Evolutionary conservation across 768 basidiomycete species (phyloP), one percentile per base, ranked within the genome.

Genomic region (Lactarius pseudohatsudake): DNA sequence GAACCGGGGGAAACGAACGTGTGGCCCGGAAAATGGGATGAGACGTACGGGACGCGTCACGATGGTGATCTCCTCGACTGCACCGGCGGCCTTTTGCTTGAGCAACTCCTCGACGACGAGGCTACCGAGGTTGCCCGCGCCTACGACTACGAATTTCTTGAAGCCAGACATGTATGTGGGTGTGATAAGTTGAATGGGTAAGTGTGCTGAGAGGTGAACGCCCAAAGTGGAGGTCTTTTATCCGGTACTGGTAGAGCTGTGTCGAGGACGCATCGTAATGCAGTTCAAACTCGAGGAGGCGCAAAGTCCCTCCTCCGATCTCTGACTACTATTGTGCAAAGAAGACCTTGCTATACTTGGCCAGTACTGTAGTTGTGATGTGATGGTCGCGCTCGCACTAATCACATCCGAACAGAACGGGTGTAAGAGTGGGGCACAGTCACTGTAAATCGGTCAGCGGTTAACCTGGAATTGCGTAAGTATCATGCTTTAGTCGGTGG

Each of bases 71-170:
- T 61, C 59, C 20, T 65, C 60, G 32, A 72, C 59, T 11, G 30
- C 13, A 3, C 70, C 71, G 11, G 61, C 34, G 2, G 47, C 61
- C n/a, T 71, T 67, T 57, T 69, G 43, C n/a, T 71, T 69, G 54
- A 72, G 57, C 3, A 72, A 64, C 55, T 68, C 67, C 34, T 72
- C 70, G 30, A 59, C 57, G 40, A 72, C 55, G 57, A 68, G 65
- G 22, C 38, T 30, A 6, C 70, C 71, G 34, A 72, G 15, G 41
- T 68, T 71, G 45, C 71, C 71, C 0, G 64, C 67, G 34, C 71
- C 71, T 6, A 68, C 61, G 30, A 72, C 26, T 13, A 64, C 61
- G 40, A 71, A 71, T 6, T 32, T 68, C 28, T 15, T 70, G 56
- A 64, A 69, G 55, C 43, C 32, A 45, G 66, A 68, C 66, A 69